Conservation (phyloP, 306 rosid genomes). For the Ormosia semicastrata region DNA sequence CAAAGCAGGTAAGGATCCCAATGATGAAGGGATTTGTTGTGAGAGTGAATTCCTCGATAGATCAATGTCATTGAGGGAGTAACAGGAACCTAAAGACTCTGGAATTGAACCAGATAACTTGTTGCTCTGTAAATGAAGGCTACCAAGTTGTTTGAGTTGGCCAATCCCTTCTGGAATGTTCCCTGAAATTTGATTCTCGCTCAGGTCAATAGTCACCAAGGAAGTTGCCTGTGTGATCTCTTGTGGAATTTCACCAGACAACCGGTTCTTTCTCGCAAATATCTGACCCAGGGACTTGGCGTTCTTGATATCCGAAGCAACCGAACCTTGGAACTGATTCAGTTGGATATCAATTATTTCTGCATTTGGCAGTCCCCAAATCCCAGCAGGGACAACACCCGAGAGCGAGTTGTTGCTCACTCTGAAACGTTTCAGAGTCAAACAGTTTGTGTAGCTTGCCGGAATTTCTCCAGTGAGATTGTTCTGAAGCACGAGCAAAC, state of each 20-base stretch:
- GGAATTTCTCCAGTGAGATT: conserved; percentile 84
- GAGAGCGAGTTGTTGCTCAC: conserved; percentile 73
- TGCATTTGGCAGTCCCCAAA: conserved; percentile 76
- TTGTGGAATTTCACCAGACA: conserved; percentile 61
- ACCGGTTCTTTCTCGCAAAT: conserved; percentile 42
- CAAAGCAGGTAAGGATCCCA: conserved; percentile 58
- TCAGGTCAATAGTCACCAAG: conserved; percentile 47
- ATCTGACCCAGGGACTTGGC: conserved; percentile 54
- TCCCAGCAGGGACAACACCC: conserved; percentile 59
- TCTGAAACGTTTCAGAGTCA: conserved; percentile 53
- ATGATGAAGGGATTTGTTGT: conserved; percentile 55
- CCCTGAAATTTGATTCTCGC: conserved; percentile 59
- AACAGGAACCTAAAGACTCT: conserved; percentile 56
- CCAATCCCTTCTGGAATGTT: conserved; percentile 60
- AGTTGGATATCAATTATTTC: conserved; percentile 55
- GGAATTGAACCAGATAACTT: conserved; percentile 64
- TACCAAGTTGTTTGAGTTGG: conserved; percentile 49
- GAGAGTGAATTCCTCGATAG: conserved; percentile 55
- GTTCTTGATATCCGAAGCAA: conserved; percentile 50
- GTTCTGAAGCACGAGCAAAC: conserved; percentile 64
- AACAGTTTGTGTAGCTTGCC: conserved; percentile 50
- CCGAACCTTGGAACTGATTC: conserved; percentile 62
- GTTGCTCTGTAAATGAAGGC: conserved; percentile 57
- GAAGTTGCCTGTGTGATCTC: conserved; percentile 58
- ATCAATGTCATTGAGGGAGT: conserved; percentile 50